Evolutionary conservation across 129 eudicot species (phyloP).

Genomic region (Artemisia annua): DNA sequence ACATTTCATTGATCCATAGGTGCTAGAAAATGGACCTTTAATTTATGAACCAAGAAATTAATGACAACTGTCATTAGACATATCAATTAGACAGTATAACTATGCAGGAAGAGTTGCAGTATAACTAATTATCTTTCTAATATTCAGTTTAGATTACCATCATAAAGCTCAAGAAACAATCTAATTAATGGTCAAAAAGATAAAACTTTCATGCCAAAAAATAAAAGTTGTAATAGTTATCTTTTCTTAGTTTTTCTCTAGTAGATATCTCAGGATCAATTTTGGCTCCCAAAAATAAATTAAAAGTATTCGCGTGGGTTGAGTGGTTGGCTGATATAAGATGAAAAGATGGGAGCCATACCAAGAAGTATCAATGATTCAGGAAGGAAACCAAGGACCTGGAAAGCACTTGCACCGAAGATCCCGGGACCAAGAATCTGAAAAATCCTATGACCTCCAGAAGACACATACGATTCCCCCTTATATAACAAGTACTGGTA

Average conservation of each 20-base stretch:
- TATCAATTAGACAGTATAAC: too few species aligned
- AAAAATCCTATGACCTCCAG: slow-evolving; percentile 69
- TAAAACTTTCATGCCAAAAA: neutral
- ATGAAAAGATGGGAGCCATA: slow-evolving; percentile 7
- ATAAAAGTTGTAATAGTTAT: neutral
- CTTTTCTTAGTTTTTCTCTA: neutral
- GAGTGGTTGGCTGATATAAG: neutral
- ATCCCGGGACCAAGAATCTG: slow-evolving; percentile 87
- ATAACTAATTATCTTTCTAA: too few species aligned
- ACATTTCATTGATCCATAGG: too few species aligned
- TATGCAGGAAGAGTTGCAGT: too few species aligned
- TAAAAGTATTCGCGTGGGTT: neutral
- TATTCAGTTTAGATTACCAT: too few species aligned
- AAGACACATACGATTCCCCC: slow-evolving; percentile 66
- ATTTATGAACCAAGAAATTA: too few species aligned
- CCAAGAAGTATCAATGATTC: slow-evolving; percentile 79
- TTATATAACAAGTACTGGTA: slow-evolving; percentile 64
- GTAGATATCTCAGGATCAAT: neutral
- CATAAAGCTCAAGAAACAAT: too few species aligned
- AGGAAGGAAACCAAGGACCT: slow-evolving; percentile 69
- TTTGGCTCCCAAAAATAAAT: neutral
- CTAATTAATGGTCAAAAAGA: too few species aligned
- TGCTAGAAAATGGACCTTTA: too few species aligned
- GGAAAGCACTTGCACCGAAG: slow-evolving; percentile 81
- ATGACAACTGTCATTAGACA: too few species aligned